Percentiles rank a stretch among this genome's conserved stretches.
Evolutionary conservation across 305 asterid species (phyloP).

Genomic region (Fraxinus platypoda): DNA sequence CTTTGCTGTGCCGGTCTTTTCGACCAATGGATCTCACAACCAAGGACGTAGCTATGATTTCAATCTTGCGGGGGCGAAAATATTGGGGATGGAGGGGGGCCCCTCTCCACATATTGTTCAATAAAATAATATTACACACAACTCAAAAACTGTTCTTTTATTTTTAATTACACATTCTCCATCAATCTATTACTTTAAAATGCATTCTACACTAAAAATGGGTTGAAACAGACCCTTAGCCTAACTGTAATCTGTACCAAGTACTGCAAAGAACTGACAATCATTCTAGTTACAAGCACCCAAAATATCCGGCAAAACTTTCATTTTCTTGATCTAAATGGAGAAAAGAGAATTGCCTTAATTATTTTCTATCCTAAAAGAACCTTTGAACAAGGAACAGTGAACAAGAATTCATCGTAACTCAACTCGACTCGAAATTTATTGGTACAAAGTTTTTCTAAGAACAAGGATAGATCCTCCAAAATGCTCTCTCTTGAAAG

Average conservation of each 20-base stretch:
- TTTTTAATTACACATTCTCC: no score
- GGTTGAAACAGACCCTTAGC: no score
- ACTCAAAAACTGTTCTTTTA: no score
- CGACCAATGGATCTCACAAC: conserved; percentile 73
- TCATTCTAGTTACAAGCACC: neutral
- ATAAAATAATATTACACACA: no score
- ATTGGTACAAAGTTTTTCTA: neutral
- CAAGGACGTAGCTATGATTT: no score
- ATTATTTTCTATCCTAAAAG: neutral
- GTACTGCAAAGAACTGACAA: conserved; percentile 9
- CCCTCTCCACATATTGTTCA: no score
- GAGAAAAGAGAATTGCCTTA: neutral
- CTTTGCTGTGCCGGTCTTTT: conserved; percentile 95
- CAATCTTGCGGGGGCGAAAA: no score
- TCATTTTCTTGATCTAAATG: conserved; percentile 16
- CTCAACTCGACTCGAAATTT: no score
- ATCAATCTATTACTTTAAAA: no score
- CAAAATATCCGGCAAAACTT: neutral
- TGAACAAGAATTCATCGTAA: neutral
- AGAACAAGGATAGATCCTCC: conserved; percentile 30
- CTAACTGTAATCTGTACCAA: neutral
- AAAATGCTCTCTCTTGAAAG: conserved; percentile 43
- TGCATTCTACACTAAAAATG: no score
- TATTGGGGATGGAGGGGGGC: no score
- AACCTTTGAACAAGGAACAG: neutral